These are phyloP conservation scores for Rhododendron griersonianum DNA, from an alignment of 148 eudicot species.

Conservation along the genomic window DNA sequence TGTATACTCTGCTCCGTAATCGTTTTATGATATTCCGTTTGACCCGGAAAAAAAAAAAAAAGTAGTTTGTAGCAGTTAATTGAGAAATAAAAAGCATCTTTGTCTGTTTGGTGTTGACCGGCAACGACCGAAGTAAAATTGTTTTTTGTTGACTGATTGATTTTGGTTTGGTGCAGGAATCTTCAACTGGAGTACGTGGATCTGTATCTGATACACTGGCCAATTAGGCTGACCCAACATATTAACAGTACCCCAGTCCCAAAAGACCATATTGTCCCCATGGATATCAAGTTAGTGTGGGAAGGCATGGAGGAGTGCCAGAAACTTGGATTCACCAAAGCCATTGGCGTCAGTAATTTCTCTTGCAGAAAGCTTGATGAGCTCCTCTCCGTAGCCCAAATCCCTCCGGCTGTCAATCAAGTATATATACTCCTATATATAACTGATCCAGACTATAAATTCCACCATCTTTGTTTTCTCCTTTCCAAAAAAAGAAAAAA, in stretches of 20 bases:
- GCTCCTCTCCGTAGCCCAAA: conserved; percentile 49
- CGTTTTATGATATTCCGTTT: no score
- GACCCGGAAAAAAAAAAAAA: no score
- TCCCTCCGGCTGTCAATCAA: conserved; percentile 78
- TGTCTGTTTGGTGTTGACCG: neutral
- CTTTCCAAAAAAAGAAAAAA: no score
- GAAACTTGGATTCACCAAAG: conserved; percentile 59
- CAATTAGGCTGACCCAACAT: conserved; percentile 40
- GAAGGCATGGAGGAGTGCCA: conserved; percentile 73
- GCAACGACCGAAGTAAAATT: neutral
- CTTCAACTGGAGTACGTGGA: conserved; percentile 61
- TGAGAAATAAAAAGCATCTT: no score
- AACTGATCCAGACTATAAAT: no score
- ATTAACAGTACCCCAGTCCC: conserved; percentile 33
- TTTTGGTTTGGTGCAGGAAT: conserved; percentile 34
- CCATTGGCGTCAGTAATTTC: conserved; percentile 81
- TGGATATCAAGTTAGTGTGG: conserved; percentile 66
- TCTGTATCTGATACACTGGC: conserved; percentile 70
- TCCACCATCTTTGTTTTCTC: no score
- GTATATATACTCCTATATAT: conserved; percentile 15
- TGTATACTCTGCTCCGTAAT: no score
- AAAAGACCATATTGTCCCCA: conserved; percentile 33
- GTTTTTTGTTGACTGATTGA: neutral
- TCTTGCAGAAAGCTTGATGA: conserved; percentile 42
- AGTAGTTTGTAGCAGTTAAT: no score